These are phyloP conservation scores for Backusella tarrabulga DNA, from an alignment of 192 early-diverging fungal genomes.

Conservation along the genomic window DNA sequence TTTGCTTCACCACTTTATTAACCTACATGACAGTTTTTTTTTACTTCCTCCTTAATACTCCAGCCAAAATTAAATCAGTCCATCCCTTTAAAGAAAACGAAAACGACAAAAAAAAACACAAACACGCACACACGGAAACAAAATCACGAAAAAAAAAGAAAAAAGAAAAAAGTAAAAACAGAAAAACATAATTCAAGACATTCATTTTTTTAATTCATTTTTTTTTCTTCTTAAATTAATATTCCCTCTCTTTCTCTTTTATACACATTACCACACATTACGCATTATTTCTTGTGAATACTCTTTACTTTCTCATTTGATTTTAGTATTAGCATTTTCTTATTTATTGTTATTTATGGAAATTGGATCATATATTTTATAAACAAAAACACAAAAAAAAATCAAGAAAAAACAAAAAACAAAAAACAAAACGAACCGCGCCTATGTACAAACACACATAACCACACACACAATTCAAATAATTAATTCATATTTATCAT, in stretches of 20 bases:
- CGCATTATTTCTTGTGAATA: too few species aligned
- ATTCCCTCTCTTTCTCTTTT: too few species aligned
- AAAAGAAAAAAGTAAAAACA: not conserved
- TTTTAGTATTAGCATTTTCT: too few species aligned
- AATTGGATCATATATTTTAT: too few species aligned
- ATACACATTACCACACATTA: too few species aligned
- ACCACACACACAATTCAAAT: not conserved
- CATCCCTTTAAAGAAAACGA: not conserved
- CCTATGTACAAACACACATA: not conserved
- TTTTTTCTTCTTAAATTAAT: not conserved
- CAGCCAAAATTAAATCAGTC: conserved; percentile 1
- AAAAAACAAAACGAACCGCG: not conserved
- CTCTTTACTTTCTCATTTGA: too few species aligned
- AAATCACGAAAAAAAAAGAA: not conserved
- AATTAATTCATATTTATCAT: not conserved
- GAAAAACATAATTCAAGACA: not conserved
- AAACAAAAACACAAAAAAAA: too few species aligned
- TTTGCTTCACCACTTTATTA: not conserved
- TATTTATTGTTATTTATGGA: too few species aligned
- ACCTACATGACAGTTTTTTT: not conserved
- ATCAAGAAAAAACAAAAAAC: too few species aligned
- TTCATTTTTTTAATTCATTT: not conserved
- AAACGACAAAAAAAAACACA: not conserved
- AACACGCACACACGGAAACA: not conserved
- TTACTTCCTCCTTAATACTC: not conserved